A percentile compares a stretch with the other conserved stretches of the same genome.
Conservation (phyloP, 371 early-diverging fungal genomes). For the Mucor irregularis region DNA sequence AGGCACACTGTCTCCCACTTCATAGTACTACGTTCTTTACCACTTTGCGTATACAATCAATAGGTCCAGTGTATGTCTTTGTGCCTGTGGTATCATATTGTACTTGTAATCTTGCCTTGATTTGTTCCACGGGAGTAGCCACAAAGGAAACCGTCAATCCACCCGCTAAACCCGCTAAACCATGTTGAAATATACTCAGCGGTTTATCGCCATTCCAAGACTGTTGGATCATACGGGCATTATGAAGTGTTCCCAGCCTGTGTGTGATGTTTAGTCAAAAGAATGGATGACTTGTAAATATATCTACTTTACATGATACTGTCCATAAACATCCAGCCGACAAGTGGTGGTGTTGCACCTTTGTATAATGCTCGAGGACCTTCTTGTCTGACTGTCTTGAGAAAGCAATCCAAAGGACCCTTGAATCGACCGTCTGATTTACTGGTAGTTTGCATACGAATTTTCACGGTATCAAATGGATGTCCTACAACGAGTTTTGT, state of each 20-base stretch:
- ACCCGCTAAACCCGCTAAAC: constrained; percentile 77
- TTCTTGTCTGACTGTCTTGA: constrained; percentile 71
- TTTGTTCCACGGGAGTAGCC: constrained; percentile 89
- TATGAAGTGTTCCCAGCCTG: constrained; percentile 85
- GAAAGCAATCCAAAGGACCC: constrained; percentile 86
- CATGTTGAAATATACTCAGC: constrained; percentile 68
- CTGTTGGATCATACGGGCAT: constrained; percentile 73
- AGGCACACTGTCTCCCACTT: not conserved
- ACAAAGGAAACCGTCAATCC: constrained; percentile 89
- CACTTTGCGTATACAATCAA: constrained; percentile 81
- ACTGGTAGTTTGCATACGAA: constrained; percentile 80
- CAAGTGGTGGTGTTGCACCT: constrained; percentile 89
- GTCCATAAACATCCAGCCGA: constrained; percentile 95
- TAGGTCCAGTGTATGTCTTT: constrained; percentile 78
- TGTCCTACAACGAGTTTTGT: constrained; percentile 83
- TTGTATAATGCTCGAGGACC: constrained; percentile 86
- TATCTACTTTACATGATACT: constrained; percentile 63
- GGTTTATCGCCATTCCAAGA: constrained; percentile 61
- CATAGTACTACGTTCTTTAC: constrained; percentile 27
- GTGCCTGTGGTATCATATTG: constrained; percentile 77
- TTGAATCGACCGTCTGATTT: constrained; percentile 74
- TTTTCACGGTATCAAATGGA: constrained; percentile 81
- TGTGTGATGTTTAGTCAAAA: too few species aligned
- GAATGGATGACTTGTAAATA: too few species aligned
- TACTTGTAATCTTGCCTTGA: constrained; percentile 84